Conservation (phyloP, 345 rosid species). For the Schrenkiella parvula region DNA sequence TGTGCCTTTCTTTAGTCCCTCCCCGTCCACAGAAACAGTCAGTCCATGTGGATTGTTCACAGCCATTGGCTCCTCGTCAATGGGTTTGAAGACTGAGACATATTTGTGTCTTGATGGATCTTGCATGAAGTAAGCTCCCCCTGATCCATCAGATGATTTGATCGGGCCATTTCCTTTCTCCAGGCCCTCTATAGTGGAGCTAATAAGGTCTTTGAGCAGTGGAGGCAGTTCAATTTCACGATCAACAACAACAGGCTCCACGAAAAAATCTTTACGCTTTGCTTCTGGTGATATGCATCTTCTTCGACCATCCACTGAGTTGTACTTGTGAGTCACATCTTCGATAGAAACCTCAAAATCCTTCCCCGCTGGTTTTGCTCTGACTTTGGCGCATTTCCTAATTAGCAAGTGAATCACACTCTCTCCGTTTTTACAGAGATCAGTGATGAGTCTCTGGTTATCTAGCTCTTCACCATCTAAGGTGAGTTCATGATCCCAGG, state of each 20-base stretch:
- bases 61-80: slow-evolving; percentile 91
- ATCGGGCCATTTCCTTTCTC: slow-evolving; percentile 60
- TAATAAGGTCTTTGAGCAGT: slow-evolving; percentile 50
- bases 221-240: slow-evolving; percentile 39
- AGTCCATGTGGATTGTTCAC: slow-evolving; percentile 68
- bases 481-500: slow-evolving; percentile 55
- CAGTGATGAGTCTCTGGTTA: slow-evolving; percentile 67
- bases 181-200: slow-evolving; percentile 60
- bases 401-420: slow-evolving; percentile 58
- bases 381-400: slow-evolving; percentile 53
- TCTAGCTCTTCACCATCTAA: slow-evolving; percentile 77
- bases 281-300: slow-evolving; percentile 30
- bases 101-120: slow-evolving; percentile 57
- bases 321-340: slow-evolving; percentile 31
- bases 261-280: slow-evolving; percentile 36
- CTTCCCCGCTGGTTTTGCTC: slow-evolving; percentile 46
- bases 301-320: slow-evolving; percentile 14
- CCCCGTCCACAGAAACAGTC: slow-evolving; percentile 59
- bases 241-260: slow-evolving; percentile 58
- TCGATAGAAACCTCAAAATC: slow-evolving; percentile 56
- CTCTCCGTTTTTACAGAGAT: slow-evolving; percentile 51
- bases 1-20: slow-evolving; percentile 89
- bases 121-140: slow-evolving; percentile 88
- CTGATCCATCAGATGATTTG: slow-evolving; percentile 70
- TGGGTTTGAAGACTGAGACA: slow-evolving; percentile 77